Conservation (phyloP, 176 grass and related monocot genomes). For the Oryza rufipogon region DNA sequence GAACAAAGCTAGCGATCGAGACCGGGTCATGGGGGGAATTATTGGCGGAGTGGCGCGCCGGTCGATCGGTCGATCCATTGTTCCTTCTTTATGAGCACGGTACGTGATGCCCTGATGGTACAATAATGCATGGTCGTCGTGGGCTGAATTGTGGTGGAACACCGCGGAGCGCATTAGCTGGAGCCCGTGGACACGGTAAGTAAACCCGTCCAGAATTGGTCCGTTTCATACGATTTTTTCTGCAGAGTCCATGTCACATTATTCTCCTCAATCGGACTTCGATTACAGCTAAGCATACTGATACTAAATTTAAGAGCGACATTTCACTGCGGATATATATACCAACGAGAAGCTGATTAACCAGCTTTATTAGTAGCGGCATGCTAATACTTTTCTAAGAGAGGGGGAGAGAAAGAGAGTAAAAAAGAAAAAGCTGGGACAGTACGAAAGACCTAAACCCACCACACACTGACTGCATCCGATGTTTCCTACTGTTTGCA, state of each 20-base stretch:
- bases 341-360: too few species aligned
- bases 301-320: too few species aligned
- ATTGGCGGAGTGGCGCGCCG: background rate
- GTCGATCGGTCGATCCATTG: background rate
- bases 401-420: background rate
- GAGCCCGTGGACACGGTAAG: background rate
- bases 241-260: too few species aligned
- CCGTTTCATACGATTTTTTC: too few species aligned
- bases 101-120: conserved; percentile 30
- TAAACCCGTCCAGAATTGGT: background rate
- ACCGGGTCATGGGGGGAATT: background rate
- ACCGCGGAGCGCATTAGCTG: background rate
- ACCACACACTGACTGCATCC: background rate
- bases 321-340: too few species aligned
- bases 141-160: background rate
- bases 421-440: background rate
- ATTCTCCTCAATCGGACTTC: too few species aligned
- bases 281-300: too few species aligned
- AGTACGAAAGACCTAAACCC: background rate
- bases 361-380: too few species aligned
- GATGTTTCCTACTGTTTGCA: background rate
- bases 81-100: conserved; percentile 28
- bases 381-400: too few species aligned
- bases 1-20: background rate
- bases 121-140: conserved; percentile 12